These are phyloP conservation scores for Neurospora sp. DNA, from an alignment of 495 filamentous ascomycete species.

Conservation along the genomic window DNA sequence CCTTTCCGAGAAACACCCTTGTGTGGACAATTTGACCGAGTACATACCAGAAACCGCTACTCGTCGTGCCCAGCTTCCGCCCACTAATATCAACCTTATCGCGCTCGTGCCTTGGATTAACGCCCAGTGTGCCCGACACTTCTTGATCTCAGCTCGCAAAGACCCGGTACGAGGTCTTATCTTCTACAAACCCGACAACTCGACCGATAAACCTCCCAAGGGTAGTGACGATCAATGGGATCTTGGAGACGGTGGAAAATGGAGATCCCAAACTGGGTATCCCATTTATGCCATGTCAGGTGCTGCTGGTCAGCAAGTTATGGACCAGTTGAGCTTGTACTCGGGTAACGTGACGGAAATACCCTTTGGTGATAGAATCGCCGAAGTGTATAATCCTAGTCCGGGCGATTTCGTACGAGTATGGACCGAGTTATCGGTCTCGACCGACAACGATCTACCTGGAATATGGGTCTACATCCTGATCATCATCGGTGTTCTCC, in stretches of 20 bases:
- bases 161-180: slow-evolving; percentile 57
- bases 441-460: slow-evolving; percentile 38
- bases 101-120: slow-evolving; percentile 86
- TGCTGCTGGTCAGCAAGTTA: slow-evolving; percentile 50
- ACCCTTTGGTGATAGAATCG: slow-evolving; percentile 47
- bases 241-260: slow-evolving; percentile 50
- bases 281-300: slow-evolving; percentile 82
- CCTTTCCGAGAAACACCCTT: slow-evolving; percentile 45
- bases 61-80: slow-evolving; percentile 55
- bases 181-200: slow-evolving; percentile 59
- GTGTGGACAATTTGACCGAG: slow-evolving; percentile 44
- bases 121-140: slow-evolving; percentile 55
- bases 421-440: slow-evolving; percentile 37
- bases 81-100: slow-evolving; percentile 52
- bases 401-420: slow-evolving; percentile 46
- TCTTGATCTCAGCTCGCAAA: slow-evolving; percentile 49
- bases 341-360: slow-evolving; percentile 58
- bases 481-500: slow-evolving; percentile 64
- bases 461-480: slow-evolving; percentile 78
- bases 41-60: slow-evolving; percentile 69
- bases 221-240: slow-evolving; percentile 52
- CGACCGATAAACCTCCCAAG: slow-evolving; percentile 49
- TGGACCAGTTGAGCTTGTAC: slow-evolving; percentile 63
- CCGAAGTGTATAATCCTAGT: slow-evolving; percentile 52
- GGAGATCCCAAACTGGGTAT: slow-evolving; percentile 54